Percentiles rank a stretch among this genome's conserved stretches.
Conservation (phyloP, 2,329 filamentous ascomycete species). For the Grosmannia penicillata region DNA sequence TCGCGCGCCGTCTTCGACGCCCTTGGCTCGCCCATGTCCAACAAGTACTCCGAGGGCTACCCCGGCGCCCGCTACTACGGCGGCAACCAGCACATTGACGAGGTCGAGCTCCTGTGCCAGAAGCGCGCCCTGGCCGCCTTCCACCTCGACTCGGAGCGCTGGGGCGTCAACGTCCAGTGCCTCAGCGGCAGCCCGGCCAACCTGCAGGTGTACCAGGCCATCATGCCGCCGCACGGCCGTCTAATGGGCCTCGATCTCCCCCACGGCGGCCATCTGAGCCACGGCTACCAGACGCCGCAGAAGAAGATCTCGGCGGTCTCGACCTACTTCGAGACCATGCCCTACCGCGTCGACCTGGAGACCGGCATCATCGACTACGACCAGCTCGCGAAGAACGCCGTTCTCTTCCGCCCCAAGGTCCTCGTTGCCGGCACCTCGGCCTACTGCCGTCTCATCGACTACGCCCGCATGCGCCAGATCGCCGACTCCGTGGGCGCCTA, state of each 20-base stretch:
- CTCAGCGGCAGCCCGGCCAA: constrained; percentile 89
- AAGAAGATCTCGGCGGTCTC: constrained; percentile 97
- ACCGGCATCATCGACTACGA: constrained; percentile 98
- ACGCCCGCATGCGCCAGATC: constrained; percentile 89
- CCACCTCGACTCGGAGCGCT: constrained; percentile 71
- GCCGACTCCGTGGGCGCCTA: constrained; percentile 89
- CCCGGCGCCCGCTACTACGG: constrained; percentile 98
- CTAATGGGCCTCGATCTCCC: constrained; percentile 94
- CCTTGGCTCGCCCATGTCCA: constrained; percentile 85
- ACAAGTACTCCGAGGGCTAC: constrained; percentile 99
- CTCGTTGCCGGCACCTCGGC: constrained; percentile 94
- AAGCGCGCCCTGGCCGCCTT: constrained; percentile 84
- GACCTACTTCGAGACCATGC: constrained; percentile 98
- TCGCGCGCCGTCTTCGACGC: constrained; percentile 97
- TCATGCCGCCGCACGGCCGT: constrained; percentile 89
- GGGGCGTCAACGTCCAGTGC: constrained; percentile 98
- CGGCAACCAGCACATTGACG: constrained; percentile 96
- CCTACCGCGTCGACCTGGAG: constrained; percentile 77
- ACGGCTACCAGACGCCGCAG: constrained; percentile 92
- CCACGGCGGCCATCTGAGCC: constrained; percentile 86
- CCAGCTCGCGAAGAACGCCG: constrained; percentile 73
- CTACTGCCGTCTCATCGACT: constrained; percentile 97
- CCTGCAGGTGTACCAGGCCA: constrained; percentile 92
- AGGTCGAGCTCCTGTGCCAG: constrained; percentile 92
- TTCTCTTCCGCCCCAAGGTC: constrained; percentile 89